Conservation (phyloP, 495 filamentous ascomycete species). For the Oleoguttula mirabilis region DNA sequence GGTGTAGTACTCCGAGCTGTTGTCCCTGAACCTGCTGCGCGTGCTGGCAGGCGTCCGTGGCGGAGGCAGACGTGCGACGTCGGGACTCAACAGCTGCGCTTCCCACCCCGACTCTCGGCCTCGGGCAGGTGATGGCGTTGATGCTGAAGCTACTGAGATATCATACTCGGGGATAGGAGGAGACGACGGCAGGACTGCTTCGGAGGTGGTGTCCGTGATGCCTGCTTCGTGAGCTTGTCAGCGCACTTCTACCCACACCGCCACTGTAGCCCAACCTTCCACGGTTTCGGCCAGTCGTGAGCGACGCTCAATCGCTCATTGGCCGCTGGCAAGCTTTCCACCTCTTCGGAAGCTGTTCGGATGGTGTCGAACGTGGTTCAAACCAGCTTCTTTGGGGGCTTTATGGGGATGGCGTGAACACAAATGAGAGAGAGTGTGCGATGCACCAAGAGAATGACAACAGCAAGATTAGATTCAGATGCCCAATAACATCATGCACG, state of each 20-base stretch:
- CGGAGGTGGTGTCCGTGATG: constrained; percentile 2
- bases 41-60: constrained; percentile 15
- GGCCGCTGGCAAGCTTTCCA: neutral
- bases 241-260: neutral
- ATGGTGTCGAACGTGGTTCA: neutral
- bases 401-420: neutral
- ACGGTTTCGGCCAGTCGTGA: neutral
- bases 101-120: neutral
- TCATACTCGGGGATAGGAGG: constrained; percentile 9
- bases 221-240: neutral
- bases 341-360: neutral
- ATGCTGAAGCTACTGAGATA: constrained; percentile 1
- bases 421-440: neutral
- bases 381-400: neutral
- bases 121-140: neutral
- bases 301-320: constrained; percentile 1
- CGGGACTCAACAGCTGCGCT: constrained; percentile 6
- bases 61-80: constrained; percentile 4
- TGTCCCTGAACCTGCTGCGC: constrained; percentile 7
- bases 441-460: neutral
- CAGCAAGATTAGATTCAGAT: neutral
- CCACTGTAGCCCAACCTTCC: neutral
- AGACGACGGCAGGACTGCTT: constrained; percentile 5
- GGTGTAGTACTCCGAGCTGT: constrained; percentile 30
- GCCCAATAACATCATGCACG: neutral